Percentiles rank a stretch among this genome's conserved stretches.
These are phyloP conservation scores for Tephrocybe rancida DNA, from an alignment of 768 basidiomycete genomes.

Conservation along the genomic window DNA sequence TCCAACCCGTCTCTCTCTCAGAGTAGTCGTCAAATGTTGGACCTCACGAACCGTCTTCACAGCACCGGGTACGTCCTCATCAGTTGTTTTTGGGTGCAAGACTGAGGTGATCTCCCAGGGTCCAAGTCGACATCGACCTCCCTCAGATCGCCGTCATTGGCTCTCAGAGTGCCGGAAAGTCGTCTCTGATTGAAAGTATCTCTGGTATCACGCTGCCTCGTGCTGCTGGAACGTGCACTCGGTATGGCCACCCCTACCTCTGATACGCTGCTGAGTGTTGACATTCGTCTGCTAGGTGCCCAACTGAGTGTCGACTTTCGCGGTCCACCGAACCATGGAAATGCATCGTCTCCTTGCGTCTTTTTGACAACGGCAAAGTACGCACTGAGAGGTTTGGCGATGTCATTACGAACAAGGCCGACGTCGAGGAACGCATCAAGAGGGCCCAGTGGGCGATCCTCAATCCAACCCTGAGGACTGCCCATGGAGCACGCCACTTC, in stretches of 20 bases:
- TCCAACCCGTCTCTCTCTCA: constrained; percentile 39
- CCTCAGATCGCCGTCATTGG: constrained; percentile 78
- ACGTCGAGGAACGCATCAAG: constrained; percentile 68
- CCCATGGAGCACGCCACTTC: constrained; percentile 27
- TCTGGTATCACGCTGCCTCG: constrained; percentile 73
- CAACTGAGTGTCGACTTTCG: constrained; percentile 58
- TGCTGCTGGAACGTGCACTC: constrained; percentile 75
- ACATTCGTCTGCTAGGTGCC: constrained; percentile 42
- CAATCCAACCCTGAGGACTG: constrained; percentile 44
- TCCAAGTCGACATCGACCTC: constrained; percentile 69
- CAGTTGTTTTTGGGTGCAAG: neutral
- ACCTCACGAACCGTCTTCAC: constrained; percentile 55
- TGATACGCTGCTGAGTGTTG: neutral
- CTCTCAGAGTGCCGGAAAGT: constrained; percentile 75
- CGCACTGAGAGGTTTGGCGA: constrained; percentile 45
- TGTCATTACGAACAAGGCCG: constrained; percentile 47
- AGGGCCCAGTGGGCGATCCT: constrained; percentile 69
- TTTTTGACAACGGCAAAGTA: constrained; percentile 40
- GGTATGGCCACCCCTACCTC: constrained; percentile 38
- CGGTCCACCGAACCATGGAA: constrained; percentile 44
- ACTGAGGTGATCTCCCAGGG: constrained; percentile 37
- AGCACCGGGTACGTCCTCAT: constrained; percentile 47
- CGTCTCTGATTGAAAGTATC: constrained; percentile 76
- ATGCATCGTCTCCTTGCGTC: constrained; percentile 51
- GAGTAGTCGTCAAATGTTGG: constrained; percentile 48